Evolutionary conservation across 257 asterid genomes (phyloP), one percentile per base, ranked within the genome.

Genomic region (Gynochthodes officinalis): DNA sequence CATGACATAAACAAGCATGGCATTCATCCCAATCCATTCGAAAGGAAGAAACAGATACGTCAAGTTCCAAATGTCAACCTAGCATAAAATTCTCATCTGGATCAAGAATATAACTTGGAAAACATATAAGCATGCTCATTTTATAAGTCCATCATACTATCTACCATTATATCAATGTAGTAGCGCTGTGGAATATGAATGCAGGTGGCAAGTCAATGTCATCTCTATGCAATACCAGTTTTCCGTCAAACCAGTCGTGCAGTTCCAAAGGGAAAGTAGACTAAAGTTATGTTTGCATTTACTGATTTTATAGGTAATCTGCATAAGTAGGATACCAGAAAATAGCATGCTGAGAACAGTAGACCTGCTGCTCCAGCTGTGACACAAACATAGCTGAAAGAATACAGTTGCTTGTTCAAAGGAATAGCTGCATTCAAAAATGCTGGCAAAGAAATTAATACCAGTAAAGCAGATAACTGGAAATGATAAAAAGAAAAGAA

Each of bases 1-100:
- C 95, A 90, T 82, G 25, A 90, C 96, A 74, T 88, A 90, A 18
- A 90, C 95, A n/a, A 90, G 87, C 96, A 90, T 90, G 1, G 93
- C 96, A 35, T 90, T 90, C 93, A 84, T 84, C 23, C 96, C 96
- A 12, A 90, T 90, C 96, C 96, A 90, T 78, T 88, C 85, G 28
- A 90, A 78, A 35, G 89, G 89, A 58, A 90, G 75, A 71, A 90
- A 88, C 69, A 64, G 53, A 60, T 55, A 84, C 75, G 69, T 85
- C 27, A 81, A 64, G 50, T 82, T 79, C 89, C 85, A 84, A 19
- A 88, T 75, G 50, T 90, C 96, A 58, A 85, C 93, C 95, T 90
- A 76, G 64, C 44, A 46, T 4, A 40, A 21, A 65, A 73, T 48
- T 49, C 39, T 72, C 16, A 46, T 4, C 44, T 28, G 28, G 60